phyloP scores from a whole-genome alignment of 352 stramenopile species.

The Pythium rishiriense region DNA sequence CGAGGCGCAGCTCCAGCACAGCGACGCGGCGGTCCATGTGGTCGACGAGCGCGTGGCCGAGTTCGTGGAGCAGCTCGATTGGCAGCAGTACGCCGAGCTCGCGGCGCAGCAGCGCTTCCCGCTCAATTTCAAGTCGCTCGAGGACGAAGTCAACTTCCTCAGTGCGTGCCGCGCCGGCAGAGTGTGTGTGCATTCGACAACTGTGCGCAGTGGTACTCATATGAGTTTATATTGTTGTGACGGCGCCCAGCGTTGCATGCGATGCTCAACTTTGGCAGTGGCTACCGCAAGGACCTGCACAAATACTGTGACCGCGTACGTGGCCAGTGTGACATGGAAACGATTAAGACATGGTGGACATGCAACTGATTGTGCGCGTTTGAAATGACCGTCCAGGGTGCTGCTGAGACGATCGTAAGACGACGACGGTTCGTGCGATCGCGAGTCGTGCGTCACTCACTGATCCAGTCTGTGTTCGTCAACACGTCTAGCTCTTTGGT shows the following conservation, averaged over 20 bases:
- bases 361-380: background rate
- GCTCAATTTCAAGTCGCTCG: constrained; percentile 69
- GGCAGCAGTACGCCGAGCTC: constrained; percentile 48
- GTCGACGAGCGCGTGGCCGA: constrained; percentile 43
- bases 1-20: constrained; percentile 42
- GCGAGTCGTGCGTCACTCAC: background rate
- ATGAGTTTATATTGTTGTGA: background rate
- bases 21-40: constrained; percentile 48
- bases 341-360: background rate
- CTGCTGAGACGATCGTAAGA: constrained; percentile 75
- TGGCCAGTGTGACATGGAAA: background rate
- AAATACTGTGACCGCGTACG: constrained; percentile 61
- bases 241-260: constrained; percentile 48
- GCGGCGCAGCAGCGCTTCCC: constrained; percentile 58
- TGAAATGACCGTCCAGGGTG: constrained; percentile 34
- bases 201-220: background rate
- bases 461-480: background rate
- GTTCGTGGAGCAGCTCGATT: constrained; percentile 60
- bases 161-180: constrained; percentile 32
- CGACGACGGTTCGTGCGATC: background rate
- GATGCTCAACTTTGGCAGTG: constrained; percentile 80
- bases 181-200: background rate
- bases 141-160: constrained; percentile 81
- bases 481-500: constrained; percentile 56
- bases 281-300: constrained; percentile 78